Base-by-base conservation (phyloP, 2,329 filamentous ascomycete species). In the Fusarium sp. region DNA sequence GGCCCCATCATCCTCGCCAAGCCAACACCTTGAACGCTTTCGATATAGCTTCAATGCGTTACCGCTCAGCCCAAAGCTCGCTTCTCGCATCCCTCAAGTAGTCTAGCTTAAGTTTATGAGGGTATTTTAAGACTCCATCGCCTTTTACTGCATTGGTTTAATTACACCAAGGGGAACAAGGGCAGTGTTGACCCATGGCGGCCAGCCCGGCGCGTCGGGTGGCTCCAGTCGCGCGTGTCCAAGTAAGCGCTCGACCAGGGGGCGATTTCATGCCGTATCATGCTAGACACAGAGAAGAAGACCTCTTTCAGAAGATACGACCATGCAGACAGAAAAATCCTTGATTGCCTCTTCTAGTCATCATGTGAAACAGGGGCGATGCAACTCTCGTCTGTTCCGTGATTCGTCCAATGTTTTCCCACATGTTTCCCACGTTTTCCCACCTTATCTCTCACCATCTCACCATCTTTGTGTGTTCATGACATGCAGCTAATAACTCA, bases 351-450 rank as follows among this genome's bases (percentile, higher is more conserved):
- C 47, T 16, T 10, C 14, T 27, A 24, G 42, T 47, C 52, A 72
- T 62, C 54, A 69, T 59, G 66, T 75, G 72, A 74, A 74, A 74
- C 72, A 74, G 69, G 62, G 63, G 66, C 62, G 59, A 31, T 67
- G 62, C 66, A 64, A 63, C 57, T 71, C 57, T 65, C 52, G 59
- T 27, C 22, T 40, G 62, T 27, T 20, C 66, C 66, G 50, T 71
- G 66, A 75, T 75, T 75, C 54, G 72, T 24, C 50, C 69, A 66
- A 64, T 67, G 72, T 74, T 74, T 74, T 74, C 65, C 50, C 50
- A 62, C 72, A 61, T 73, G 60, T 67, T 75, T 66, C 54, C 34
- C 34, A 38, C 35, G 45, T 63, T 63, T 63, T 8, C n/a, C 20
- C 22, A 22, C 29, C 24, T 38, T 34, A 35, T 63, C 38, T 50